Evolutionary conservation across 345 rosid species (phyloP), one percentile per base, ranked within the genome.

Genomic region (Odontarrhena argentea): DNA sequence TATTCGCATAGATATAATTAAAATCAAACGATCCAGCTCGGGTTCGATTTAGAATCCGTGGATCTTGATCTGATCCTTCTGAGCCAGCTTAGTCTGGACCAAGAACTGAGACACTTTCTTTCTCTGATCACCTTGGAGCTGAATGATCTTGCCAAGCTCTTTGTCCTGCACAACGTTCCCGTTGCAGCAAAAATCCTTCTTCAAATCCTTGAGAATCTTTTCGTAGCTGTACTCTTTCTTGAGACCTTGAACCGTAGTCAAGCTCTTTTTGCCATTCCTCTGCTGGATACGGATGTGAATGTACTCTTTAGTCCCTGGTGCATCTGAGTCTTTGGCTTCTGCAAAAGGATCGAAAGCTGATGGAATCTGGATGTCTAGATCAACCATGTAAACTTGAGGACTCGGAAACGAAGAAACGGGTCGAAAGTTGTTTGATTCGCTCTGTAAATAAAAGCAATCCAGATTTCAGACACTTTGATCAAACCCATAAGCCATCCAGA

Each of bases 41-140:
- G 1, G 1, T 0, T 0, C 2, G 28, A 13, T 1, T 22, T 68
- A 87, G 69, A 88, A 91, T 22, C 97, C 97, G 87, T 91, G 96
- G 50, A 88, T 81, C 84, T 88, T 91, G 73, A 91, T 87, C 28
- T 78, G 85, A 7, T 88, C 92, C 80, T 84, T 88, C 81, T 85
- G 81, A 68, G 81, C 94, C 24, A 91, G 43, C 40, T 85, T 85
- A 12, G 78, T 65, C 48, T 83, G 85, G 49, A 84, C 66, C 43
- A 91, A 89, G 58, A 91, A 92, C 0, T 84, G 81, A 15, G 86
- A 77, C 1, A 84, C 92, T 24, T 93, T 93, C 83, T 82, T 84
- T 69, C 96, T 77, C 76, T 91, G 98, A 74, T 93, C 97, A 36
- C 97, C 97, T 55, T 93, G 98, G n/a, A 93, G 94, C 63, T 92